Evolutionary conservation across 495 filamentous ascomycete species (phyloP).

Genomic region (Filosporella fistucella): DNA sequence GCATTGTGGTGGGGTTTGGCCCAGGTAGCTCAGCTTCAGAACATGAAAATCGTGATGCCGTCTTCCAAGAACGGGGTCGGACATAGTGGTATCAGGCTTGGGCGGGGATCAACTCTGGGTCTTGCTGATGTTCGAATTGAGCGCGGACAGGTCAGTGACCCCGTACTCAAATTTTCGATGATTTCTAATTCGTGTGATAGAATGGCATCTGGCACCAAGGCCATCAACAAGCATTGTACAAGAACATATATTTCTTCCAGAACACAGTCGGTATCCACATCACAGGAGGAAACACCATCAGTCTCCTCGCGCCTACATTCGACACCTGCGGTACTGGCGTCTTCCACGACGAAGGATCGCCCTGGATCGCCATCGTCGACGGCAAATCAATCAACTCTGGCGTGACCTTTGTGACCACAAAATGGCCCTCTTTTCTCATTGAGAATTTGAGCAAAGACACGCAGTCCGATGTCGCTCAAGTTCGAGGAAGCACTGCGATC

Average conservation of each 20-base stretch:
- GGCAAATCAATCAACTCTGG: constrained; percentile 35
- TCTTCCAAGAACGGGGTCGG: constrained; percentile 27
- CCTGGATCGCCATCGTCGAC: constrained; percentile 46
- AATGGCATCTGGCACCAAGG: constrained; percentile 27
- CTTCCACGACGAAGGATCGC: constrained; percentile 38
- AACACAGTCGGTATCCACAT: constrained; percentile 36
- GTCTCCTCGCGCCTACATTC: constrained; percentile 38
- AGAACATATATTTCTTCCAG: constrained; percentile 45
- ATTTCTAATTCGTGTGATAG: constrained; percentile 48
- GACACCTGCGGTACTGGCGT: constrained; percentile 49
- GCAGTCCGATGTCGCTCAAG: background rate
- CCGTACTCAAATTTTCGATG: constrained; percentile 1
- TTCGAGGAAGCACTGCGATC: background rate
- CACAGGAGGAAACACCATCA: constrained; percentile 27
- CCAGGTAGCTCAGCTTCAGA: constrained; percentile 59
- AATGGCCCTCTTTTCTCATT: constrained; percentile 25
- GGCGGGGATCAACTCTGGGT: constrained; percentile 39
- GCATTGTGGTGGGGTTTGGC: constrained; percentile 60
- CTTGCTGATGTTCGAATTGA: constrained; percentile 45
- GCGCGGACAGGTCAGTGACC: constrained; percentile 23
- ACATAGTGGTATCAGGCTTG: constrained; percentile 34
- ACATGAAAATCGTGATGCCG: constrained; percentile 57
- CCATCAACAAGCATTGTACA: constrained; percentile 50
- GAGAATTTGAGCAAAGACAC: constrained; percentile 41
- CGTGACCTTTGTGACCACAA: constrained; percentile 14